Base-by-base conservation (phyloP, 1,139 yeast species). In the Torulaspora globosa region DNA sequence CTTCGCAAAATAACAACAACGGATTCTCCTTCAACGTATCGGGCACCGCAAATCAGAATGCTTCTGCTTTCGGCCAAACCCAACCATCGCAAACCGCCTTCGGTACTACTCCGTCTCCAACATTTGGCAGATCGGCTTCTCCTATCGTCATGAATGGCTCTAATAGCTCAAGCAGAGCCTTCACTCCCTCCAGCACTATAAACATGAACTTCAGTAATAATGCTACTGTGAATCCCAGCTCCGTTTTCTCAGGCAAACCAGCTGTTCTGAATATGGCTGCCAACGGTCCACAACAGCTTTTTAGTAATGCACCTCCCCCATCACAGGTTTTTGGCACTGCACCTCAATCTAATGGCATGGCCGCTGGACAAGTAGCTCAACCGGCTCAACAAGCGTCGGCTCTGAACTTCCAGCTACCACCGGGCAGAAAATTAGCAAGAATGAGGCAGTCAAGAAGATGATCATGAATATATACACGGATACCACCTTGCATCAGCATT, bases 381-480 rank as follows among this genome's bases (percentile, higher is more conserved):
- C 38, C 43, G 21, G 34, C 38, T 26, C 42, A 39, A 19, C 42
- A 38, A 18, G 39, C 48, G 10, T 39, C 46, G 12, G 41, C 34
- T 14, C 23, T 46, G 10, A 45, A 36, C 12, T 44, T 48, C 36
- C 51, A 48, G 16, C 12, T 48, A 9, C 51, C 51, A 16, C 48
- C 49, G 30, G 56, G 48, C 30, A 57, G 65, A 39, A 58, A 50
- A 40, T 41, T 60, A 12, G 65, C 65, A 15, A 53, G 65, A 43
- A 61, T 49, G 52, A 47, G 52, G 32, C 50, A 49, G n/a, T 39
- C 51, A 24, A 46, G 52, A 41, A 47, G 52, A 27, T 42, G 44
- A 24, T 38, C 34, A 31, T 43, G 34, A 30, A 31, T 31, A 31
- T 23, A 40, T 30, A 34, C 9, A 19, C 29, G 28, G 19, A 26